Evolutionary conservation across 495 filamentous ascomycete genomes (phyloP).

Genomic region (Penicillium waksmanii): DNA sequence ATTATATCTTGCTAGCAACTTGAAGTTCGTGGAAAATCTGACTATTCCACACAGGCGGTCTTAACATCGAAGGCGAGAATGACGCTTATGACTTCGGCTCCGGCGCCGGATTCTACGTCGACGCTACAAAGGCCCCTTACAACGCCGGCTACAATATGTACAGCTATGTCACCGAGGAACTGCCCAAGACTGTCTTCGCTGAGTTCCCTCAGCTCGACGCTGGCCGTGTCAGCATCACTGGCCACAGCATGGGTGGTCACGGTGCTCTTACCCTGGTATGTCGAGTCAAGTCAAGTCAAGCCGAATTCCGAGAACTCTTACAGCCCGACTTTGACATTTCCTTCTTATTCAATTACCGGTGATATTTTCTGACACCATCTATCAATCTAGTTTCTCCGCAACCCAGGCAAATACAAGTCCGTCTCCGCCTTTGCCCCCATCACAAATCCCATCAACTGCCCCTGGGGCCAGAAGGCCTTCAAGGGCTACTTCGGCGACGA

Average conservation of each 20-base stretch:
- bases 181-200: conserved; percentile 74
- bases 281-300: neutral
- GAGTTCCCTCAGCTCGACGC: conserved; percentile 68
- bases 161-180: conserved; percentile 80
- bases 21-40: neutral
- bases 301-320: too few species aligned
- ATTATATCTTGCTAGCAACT: conserved; percentile 4
- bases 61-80: conserved; percentile 77
- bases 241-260: conserved; percentile 96
- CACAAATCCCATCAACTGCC: conserved; percentile 79
- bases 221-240: conserved; percentile 74
- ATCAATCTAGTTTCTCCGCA: conserved; percentile 71
- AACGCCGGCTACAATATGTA: conserved; percentile 85
- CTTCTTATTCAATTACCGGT: too few species aligned
- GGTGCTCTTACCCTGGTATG: conserved; percentile 81
- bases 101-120: conserved; percentile 92
- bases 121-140: conserved; percentile 80
- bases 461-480: conserved; percentile 97
- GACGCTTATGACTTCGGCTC: conserved; percentile 88
- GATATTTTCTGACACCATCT: too few species aligned
- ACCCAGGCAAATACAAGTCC: conserved; percentile 84
- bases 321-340: too few species aligned
- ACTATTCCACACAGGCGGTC: conserved; percentile 52
- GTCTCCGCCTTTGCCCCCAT: conserved; percentile 93
- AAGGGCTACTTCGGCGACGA: conserved; percentile 81